A percentile compares a stretch with the other conserved stretches of the same genome.
Evolutionary conservation across 805 yeast genomes (phyloP).

Genomic region (Kregervanrija delftensis): DNA sequence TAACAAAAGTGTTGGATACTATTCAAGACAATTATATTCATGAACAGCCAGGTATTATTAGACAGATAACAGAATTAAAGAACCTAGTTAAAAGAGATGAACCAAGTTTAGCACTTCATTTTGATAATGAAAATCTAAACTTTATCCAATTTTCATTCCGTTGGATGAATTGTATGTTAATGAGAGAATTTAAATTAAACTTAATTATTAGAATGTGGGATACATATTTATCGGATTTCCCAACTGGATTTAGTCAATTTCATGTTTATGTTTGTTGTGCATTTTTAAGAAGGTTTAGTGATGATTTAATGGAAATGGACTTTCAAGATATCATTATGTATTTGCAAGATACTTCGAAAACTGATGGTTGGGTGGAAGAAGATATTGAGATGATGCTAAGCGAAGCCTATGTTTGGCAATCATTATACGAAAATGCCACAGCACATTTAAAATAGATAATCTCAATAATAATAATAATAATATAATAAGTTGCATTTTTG

Average conservation of each 20-base stretch:
- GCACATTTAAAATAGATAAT: conserved; percentile 59
- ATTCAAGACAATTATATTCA: conserved; percentile 96
- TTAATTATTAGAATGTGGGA: conserved; percentile 96
- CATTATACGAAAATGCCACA: conserved; percentile 79
- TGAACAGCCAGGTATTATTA: conserved; percentile 94
- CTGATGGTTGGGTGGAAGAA: conserved; percentile 75
- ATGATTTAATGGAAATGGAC: conserved; percentile 72
- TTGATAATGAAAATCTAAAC: conserved; percentile 78
- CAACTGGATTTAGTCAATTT: conserved; percentile 79
- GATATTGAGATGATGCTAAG: conserved; percentile 88
- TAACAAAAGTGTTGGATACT: conserved; percentile 83
- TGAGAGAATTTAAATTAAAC: conserved; percentile 81
- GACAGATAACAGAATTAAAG: conserved; percentile 79
- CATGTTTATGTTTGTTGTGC: conserved; percentile 98
- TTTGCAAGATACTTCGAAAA: conserved; percentile 78
- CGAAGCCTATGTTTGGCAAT: conserved; percentile 97
- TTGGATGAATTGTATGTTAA: conserved; percentile 97
- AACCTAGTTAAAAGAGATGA: conserved; percentile 80
- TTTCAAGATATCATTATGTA: conserved; percentile 92
- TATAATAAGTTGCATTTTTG: background rate
- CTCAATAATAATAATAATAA: background rate
- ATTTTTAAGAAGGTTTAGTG: conserved; percentile 82
- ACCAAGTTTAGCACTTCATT: conserved; percentile 60
- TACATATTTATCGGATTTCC: conserved; percentile 73
- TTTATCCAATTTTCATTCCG: conserved; percentile 93